Conservation (phyloP, 1,284 basidiomycete species). For the Ceratobasidium sp. region DNA sequence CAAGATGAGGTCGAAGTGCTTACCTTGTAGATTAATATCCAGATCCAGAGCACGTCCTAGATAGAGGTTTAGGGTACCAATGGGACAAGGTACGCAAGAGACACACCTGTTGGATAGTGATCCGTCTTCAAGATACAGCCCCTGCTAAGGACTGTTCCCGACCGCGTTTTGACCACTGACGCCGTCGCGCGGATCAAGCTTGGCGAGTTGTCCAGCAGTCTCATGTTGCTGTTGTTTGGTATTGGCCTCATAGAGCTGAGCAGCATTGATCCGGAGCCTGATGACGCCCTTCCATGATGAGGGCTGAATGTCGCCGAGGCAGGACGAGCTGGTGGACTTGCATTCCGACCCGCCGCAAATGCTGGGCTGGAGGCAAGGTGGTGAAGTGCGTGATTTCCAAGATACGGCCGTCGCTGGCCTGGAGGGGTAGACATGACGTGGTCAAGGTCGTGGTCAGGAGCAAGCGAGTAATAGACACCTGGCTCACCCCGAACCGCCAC, state of each 20-base stretch:
- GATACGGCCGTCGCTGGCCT: conserved; percentile 42
- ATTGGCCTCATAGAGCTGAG: conserved; percentile 11
- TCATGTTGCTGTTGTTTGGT: not conserved
- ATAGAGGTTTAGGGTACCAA: conserved; percentile 1
- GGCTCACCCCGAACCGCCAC: conserved; percentile 15
- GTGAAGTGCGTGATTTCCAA: conserved; percentile 20
- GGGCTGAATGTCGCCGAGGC: conserved; percentile 1
- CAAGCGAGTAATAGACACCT: conserved; percentile 26
- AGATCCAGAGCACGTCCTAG: conserved; percentile 88
- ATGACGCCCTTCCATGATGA: conserved; percentile 30
- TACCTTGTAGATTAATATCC: conserved; percentile 84
- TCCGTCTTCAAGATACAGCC: conserved; percentile 96
- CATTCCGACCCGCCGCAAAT: conserved; percentile 34
- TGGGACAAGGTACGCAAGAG: not conserved
- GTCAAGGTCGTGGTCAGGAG: conserved; percentile 27
- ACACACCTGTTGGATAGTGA: conserved; percentile 85
- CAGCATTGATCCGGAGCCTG: conserved; percentile 35
- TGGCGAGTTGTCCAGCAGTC: conserved; percentile 41
- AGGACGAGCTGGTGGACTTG: conserved; percentile 44
- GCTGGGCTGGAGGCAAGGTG: conserved; percentile 43
- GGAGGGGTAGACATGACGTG: conserved; percentile 41
- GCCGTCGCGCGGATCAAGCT: conserved; percentile 41
- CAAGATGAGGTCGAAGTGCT: not conserved
- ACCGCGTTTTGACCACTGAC: conserved; percentile 84
- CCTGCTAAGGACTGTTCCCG: conserved; percentile 89